Evolutionary conservation across 2,329 filamentous ascomycete species (phyloP).

Genomic region (Leptographium procerum): DNA sequence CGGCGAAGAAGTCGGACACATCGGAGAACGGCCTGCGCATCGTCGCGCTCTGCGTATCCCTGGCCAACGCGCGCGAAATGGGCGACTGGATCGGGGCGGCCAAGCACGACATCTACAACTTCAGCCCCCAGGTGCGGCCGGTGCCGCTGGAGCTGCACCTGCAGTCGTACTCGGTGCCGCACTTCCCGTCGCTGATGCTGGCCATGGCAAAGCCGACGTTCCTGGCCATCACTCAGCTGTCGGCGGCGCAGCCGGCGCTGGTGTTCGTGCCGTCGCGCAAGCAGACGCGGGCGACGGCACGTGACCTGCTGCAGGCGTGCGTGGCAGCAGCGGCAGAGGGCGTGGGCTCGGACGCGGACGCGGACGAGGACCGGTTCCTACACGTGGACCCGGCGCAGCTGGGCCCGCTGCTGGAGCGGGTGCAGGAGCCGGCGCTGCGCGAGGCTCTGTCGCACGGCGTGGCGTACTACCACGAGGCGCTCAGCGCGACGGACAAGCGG

Average conservation of each 20-base stretch:
- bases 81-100: conserved; percentile 97
- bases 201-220: conserved; percentile 96
- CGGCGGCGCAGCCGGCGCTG: conserved; percentile 78
- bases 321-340: conserved; percentile 33
- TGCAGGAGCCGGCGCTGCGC: conserved; percentile 78
- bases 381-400: conserved; percentile 76
- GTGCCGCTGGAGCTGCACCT: conserved; percentile 88
- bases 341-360: conserved; percentile 44
- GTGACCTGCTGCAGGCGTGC: conserved; percentile 80
- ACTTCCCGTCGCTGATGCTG: conserved; percentile 96
- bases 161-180: conserved; percentile 89
- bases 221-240: conserved; percentile 76
- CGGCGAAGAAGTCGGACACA: conserved; percentile 49
- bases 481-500: conserved; percentile 78
- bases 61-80: conserved; percentile 86
- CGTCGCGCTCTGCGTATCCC: conserved; percentile 77
- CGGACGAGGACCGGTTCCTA: conserved; percentile 88
- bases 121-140: conserved; percentile 82
- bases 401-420: conserved; percentile 64
- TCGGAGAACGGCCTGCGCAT: conserved; percentile 69
- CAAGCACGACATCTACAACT: conserved; percentile 98
- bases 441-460: conserved; percentile 89
- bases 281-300: conserved; percentile 76
- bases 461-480: conserved; percentile 92
- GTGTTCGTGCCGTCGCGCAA: conserved; percentile 90